Base-by-base conservation (phyloP, 2,329 filamentous ascomycete species). In the Arthroderma sp. region DNA sequence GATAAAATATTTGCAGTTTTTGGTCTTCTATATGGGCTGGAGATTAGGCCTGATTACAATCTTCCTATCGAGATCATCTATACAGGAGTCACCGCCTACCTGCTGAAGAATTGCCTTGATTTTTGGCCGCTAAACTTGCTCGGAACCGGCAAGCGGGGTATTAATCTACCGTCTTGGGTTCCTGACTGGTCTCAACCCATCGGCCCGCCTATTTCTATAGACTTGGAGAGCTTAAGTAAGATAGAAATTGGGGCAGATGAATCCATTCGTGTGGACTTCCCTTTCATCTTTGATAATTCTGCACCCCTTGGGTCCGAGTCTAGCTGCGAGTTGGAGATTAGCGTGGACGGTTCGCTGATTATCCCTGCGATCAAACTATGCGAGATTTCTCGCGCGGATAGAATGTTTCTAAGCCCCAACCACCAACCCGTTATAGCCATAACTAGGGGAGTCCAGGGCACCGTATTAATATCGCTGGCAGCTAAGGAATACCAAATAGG, bases 1-100 rank as follows among this genome's bases (percentile, higher is more conserved):
- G 59, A 61, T 43, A 59, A 60, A 44, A 58, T 61, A n/a, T 61
- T 58, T 60, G 59, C 49, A 19, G 28, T 56, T 2, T 55, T 61
- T 35, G 58, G 58, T n/a, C 43, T 61, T 21, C 28, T 56, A 17
- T 3, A 17, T 15, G 15, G 47, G 23, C 2, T 2, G 15, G 21
- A 11, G 7, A 6, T 56, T 11, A 19, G 15, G 4, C n/a, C 39
- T 7, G 21, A 33, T 23, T 51, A 51, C n/a, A 51, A 11, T 11
- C 44, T 51, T 25, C 44, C 47, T 31, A 33, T 51, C 15, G 54
- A 44, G 41, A 33, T 41, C 15, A 52, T 44, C n/a, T 11, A 25
- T 37, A 21, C 43, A 13, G 49, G 54, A 33, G 8, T 35, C 15
- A 31, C 28, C 17, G 44, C 28, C 17, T 19, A 19, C 25, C 23